Percentiles rank a stretch among this genome's conserved stretches.
phyloP scores from a whole-genome alignment of 106 monocot genomes.

The Dioscorea zingiberensis region DNA sequence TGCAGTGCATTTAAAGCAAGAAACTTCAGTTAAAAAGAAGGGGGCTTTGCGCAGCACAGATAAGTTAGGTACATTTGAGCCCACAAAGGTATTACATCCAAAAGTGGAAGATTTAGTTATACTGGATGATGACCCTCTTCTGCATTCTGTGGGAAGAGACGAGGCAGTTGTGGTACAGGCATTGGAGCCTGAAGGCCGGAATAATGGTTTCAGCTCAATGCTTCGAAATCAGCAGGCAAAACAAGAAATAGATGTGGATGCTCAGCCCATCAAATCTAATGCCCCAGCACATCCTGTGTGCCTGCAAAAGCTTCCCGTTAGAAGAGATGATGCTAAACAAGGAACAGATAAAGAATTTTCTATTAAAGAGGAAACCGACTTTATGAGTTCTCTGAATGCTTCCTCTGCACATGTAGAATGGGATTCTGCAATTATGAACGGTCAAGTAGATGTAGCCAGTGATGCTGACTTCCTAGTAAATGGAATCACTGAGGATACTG shows the following conservation, averaged over 20 bases:
- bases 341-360: slow-evolving; percentile 6
- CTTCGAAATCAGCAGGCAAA: slow-evolving; percentile 15
- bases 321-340: slow-evolving; percentile 1
- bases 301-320: slow-evolving; percentile 4
- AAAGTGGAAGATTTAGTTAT: slow-evolving; percentile 16
- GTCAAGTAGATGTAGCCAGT: neutral
- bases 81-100: neutral
- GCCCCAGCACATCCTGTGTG: neutral
- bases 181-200: slow-evolving; percentile 1
- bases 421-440: slow-evolving; percentile 18
- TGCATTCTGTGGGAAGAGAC: slow-evolving; percentile 30
- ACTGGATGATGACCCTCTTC: slow-evolving; percentile 31
- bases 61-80: neutral
- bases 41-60: neutral
- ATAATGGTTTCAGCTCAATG: neutral
- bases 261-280: neutral
- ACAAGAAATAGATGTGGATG: slow-evolving; percentile 5
- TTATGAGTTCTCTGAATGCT: slow-evolving; percentile 3
- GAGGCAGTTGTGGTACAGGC: slow-evolving; percentile 21
- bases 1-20: neutral
- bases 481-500: slow-evolving; percentile 24
- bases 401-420: slow-evolving; percentile 15
- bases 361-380: slow-evolving; percentile 4
- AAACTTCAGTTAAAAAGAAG: slow-evolving; percentile 5
- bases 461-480: slow-evolving; percentile 1